These are phyloP conservation scores for Saturnispora halmiae DNA, from an alignment of 805 yeast genomes.

Conservation along the genomic window DNA sequence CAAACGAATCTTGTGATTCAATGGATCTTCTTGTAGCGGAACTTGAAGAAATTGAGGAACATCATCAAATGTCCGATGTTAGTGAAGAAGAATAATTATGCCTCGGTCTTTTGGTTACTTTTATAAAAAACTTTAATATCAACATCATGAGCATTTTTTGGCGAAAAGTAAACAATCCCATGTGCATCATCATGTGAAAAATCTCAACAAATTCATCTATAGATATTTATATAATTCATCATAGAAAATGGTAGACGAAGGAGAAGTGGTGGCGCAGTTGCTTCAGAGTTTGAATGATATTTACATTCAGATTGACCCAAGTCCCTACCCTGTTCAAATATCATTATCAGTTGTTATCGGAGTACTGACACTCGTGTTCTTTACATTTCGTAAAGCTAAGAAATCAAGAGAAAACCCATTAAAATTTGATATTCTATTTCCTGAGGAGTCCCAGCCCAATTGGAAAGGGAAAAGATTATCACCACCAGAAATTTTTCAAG, in stretches of 20 bases:
- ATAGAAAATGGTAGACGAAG: not conserved
- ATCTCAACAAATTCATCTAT: not conserved
- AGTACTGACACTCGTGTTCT: slow-evolving; percentile 18
- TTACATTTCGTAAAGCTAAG: slow-evolving; percentile 19
- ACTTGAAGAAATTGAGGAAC: not conserved
- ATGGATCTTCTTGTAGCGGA: slow-evolving; percentile 7
- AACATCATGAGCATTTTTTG: not conserved
- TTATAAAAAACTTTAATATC: not conserved
- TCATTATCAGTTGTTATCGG: slow-evolving; percentile 24
- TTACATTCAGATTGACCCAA: slow-evolving; percentile 7
- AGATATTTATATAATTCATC: too few species aligned
- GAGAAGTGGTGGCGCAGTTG: not conserved
- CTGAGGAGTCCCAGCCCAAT: slow-evolving; percentile 74
- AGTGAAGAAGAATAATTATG: slow-evolving; percentile 8
- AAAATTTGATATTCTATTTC: slow-evolving; percentile 48
- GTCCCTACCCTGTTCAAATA: slow-evolving; percentile 23
- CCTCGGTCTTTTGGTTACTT: too few species aligned
- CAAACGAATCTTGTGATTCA: not conserved
- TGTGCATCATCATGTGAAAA: not conserved
- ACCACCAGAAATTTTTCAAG: slow-evolving; percentile 49
- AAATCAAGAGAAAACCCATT: slow-evolving; percentile 28
- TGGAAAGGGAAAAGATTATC: slow-evolving; percentile 84
- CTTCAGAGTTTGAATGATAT: not conserved
- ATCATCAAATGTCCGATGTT: not conserved
- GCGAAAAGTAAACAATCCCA: not conserved